Evolutionary conservation across 345 rosid species (phyloP).

Genomic region (Rhodamnia rubescens): DNA sequence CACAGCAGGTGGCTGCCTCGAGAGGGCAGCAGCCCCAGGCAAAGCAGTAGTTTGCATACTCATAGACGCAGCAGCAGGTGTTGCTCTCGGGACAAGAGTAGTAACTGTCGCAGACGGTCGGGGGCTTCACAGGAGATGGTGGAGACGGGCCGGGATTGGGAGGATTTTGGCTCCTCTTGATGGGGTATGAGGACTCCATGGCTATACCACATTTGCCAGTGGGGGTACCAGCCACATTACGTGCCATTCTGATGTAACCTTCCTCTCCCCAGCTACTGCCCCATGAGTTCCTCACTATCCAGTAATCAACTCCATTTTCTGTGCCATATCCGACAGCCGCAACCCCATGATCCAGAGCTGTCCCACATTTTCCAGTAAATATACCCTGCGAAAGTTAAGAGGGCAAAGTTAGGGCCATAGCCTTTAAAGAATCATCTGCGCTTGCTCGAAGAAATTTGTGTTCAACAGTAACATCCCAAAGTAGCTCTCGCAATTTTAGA

Average conservation of each 20-base stretch:
- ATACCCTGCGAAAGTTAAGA: constrained; percentile 38
- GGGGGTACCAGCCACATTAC: constrained; percentile 22
- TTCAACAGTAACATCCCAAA: not conserved
- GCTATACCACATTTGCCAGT: constrained; percentile 89
- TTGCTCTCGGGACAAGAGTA: constrained; percentile 56
- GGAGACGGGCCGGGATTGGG: constrained; percentile 97
- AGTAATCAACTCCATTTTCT: constrained; percentile 62
- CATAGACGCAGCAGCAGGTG: constrained; percentile 79
- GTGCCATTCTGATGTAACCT: constrained; percentile 69
- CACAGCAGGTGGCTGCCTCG: constrained; percentile 84
- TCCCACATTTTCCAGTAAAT: constrained; percentile 67
- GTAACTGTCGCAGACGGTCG: constrained; percentile 55
- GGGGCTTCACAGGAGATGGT: constrained; percentile 77
- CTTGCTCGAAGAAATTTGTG: not conserved
- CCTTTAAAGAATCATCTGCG: not conserved
- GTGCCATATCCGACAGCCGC: constrained; percentile 83
- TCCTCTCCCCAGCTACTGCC: constrained; percentile 74
- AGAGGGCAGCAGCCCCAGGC: constrained; percentile 96
- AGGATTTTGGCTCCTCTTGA: constrained; percentile 73
- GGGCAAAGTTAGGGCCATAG: not conserved
- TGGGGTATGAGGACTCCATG: constrained; percentile 72
- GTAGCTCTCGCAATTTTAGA: not conserved
- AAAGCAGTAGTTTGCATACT: constrained; percentile 54
- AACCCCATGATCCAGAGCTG: constrained; percentile 82
- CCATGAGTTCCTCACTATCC: constrained; percentile 90